Evolutionary conservation across 1,284 basidiomycete genomes (phyloP).

Genomic region (Puccinia novopanici): DNA sequence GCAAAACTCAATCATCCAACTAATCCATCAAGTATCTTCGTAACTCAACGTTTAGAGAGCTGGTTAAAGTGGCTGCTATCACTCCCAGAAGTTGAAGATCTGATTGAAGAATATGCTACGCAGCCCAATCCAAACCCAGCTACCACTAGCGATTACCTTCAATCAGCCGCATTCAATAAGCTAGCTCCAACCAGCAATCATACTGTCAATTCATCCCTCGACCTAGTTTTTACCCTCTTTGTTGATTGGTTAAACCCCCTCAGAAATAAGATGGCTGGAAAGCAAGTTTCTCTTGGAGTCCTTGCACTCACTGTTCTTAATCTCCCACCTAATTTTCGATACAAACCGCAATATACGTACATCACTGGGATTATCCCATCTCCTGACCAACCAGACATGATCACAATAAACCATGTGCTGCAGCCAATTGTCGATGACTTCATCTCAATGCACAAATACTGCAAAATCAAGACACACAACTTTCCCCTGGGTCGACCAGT

Average conservation of each 20-base stretch:
- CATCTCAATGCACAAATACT: not conserved
- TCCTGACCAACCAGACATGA: too few relatives aligned
- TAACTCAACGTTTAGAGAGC: not conserved
- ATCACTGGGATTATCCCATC: slow-evolving; percentile 27
- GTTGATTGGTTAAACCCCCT: slow-evolving; percentile 31
- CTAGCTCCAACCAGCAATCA: not conserved
- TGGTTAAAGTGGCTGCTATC: slow-evolving; percentile 18
- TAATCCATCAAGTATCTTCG: slow-evolving; percentile 10
- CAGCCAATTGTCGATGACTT: slow-evolving; percentile 19
- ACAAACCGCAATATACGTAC: slow-evolving; percentile 26
- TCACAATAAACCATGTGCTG: not conserved
- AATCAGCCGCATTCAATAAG: slow-evolving; percentile 2
- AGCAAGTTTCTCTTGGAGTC: slow-evolving; percentile 18
- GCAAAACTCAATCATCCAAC: not conserved
- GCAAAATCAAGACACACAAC: slow-evolving; percentile 4
- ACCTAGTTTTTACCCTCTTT: slow-evolving; percentile 26
- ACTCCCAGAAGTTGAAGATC: not conserved
- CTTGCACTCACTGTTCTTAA: slow-evolving; percentile 13
- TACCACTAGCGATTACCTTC: not conserved
- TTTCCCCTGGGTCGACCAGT: slow-evolving; percentile 10
- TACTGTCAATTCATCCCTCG: not conserved
- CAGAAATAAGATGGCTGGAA: slow-evolving; percentile 34
- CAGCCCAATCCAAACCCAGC: not conserved
- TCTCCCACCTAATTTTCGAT: not conserved
- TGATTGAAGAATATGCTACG: not conserved